These are phyloP conservation scores for Huntiella bhutanensis DNA, from an alignment of 2,329 filamentous ascomycete genomes.

Conservation along the genomic window DNA sequence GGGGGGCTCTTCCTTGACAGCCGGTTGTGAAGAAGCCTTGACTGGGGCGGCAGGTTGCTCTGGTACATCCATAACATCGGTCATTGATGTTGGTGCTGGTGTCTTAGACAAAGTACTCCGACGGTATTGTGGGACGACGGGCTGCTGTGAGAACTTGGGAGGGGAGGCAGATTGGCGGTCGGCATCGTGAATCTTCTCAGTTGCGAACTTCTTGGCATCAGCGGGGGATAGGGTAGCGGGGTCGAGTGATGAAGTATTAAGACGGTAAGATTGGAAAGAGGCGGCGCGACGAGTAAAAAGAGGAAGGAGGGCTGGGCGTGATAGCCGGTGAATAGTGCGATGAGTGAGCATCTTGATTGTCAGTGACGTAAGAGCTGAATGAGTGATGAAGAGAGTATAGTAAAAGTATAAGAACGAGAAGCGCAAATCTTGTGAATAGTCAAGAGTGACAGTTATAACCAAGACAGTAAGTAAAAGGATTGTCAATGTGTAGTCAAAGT, in stretches of 20 bases:
- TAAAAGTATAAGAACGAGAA: not conserved
- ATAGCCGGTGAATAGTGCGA: slow-evolving; percentile 4
- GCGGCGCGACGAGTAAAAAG: not conserved
- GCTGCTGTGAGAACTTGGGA: not conserved
- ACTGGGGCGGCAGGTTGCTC: not conserved
- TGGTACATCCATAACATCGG: not conserved
- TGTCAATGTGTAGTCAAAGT: no score
- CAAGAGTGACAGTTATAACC: not conserved
- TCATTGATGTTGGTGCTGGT: not conserved
- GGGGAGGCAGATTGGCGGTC: slow-evolving; percentile 2
- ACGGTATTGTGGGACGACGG: no score
- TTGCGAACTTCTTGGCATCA: slow-evolving; percentile 8
- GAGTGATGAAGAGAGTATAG: not conserved
- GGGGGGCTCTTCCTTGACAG: not conserved
- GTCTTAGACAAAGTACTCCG: not conserved
- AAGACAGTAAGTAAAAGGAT: no score
- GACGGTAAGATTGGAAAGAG: slow-evolving; percentile 8
- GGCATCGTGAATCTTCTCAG: not conserved
- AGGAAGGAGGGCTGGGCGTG: slow-evolving; percentile 3
- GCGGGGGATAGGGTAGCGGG: slow-evolving; percentile 1
- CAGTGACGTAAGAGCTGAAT: not conserved
- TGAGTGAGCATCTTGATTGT: slow-evolving; percentile 1
- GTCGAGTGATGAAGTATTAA: slow-evolving; percentile 4
- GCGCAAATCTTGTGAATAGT: not conserved
- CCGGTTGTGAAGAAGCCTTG: not conserved